Evolutionary conservation across 768 basidiomycete species (phyloP).

Genomic region (Panellus pusillus): DNA sequence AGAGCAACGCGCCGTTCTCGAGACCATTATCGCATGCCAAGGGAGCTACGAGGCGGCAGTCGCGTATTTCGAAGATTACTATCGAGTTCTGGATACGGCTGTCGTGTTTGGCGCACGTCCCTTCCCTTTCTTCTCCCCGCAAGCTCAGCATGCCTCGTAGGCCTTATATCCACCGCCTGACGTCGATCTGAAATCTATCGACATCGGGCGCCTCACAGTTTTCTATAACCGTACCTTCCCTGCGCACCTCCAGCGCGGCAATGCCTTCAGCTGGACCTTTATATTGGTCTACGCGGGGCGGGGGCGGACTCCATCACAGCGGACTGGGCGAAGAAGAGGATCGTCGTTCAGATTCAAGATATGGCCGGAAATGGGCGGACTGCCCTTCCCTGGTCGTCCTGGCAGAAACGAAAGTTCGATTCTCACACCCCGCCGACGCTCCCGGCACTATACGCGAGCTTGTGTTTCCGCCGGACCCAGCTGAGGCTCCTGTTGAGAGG

Average conservation of each 20-base stretch:
- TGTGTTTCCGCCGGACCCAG: background rate
- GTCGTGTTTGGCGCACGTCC: no score
- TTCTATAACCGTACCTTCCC: background rate
- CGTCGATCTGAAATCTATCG: no score
- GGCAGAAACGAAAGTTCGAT: background rate
- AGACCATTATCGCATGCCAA: no score
- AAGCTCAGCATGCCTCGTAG: no score
- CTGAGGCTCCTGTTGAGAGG: no score
- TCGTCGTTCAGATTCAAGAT: background rate
- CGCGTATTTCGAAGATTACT: no score
- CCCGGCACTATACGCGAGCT: background rate
- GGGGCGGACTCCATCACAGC: background rate
- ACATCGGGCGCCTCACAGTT: background rate
- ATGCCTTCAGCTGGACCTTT: slow-evolving; percentile 4
- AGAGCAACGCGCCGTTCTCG: no score
- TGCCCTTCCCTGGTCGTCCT: background rate
- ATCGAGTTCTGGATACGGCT: no score
- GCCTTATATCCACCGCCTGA: no score
- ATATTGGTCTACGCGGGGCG: background rate
- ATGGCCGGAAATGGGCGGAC: background rate
- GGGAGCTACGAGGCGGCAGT: no score
- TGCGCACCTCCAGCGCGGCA: background rate
- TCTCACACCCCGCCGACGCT: background rate
- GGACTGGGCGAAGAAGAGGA: background rate
- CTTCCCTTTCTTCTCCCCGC: no score